Evolutionary conservation across 1,284 basidiomycete species (phyloP), one percentile per base, ranked within the genome.

Genomic region (Kalmanozyma brasiliensis): DNA sequence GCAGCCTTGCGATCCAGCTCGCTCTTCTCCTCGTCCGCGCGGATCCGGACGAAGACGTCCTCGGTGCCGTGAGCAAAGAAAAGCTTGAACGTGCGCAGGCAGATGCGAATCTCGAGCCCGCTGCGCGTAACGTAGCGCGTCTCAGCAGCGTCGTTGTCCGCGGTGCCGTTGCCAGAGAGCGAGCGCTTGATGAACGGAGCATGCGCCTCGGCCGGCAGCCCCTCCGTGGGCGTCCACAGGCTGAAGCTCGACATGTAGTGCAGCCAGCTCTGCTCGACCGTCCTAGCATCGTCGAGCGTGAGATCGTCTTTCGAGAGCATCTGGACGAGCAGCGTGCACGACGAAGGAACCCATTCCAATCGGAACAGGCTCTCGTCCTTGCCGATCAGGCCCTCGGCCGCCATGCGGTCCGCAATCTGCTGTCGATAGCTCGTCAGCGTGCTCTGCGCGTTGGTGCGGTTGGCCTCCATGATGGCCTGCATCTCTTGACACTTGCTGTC

Each of bases 361-460:
- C 92, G 87, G 85, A 92, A 98, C 16, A 97, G 84, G 80, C 92
- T 93, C 82, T 98, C 95, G 53, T 97, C 94, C 0, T 89, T 87
- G 1, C 91, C 92, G 38, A 95, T 83, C 8, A 92, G 87, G 45
- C 88, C 89, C 81, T 97, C 94, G 0, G 90, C 91, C 49, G 88
- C 88, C 79, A 90, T 88, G 41, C 94, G 87, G 69, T 89, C 89
- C 45, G 91, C 92, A 65, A 92, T 91, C 78, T 92, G 89, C 74
- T 94, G 92, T 64, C 93, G 89, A 1, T 89, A 89, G 0, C 90
- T 90, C 22, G 65, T 63, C 19, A 69, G 40, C 24, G 52, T 52
- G 35, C 67, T 74, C 9, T 75, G 73, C 8, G 76, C 53, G 26
- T 77, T 72, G 17, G 72, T 46, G 13, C 79, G 80, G 53, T 83